Base-by-base conservation (phyloP, 2,329 filamentous ascomycete genomes). In the Fusarium pseudocircinatum region DNA sequence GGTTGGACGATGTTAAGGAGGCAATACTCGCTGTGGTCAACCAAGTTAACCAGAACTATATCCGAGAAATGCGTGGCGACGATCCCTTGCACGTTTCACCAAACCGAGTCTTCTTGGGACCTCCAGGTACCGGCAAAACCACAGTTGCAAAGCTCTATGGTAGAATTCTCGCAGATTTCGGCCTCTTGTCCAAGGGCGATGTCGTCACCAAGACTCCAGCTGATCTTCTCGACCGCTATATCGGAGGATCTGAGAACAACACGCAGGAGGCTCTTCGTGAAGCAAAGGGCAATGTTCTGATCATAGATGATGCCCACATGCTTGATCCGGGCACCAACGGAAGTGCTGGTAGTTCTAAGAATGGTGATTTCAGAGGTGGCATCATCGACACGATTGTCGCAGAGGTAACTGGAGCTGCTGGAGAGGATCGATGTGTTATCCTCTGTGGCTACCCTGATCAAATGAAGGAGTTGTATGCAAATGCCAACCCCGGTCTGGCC, bases 301-400 rank as follows among this genome's bases (percentile, higher is more conserved):
- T 95, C 40, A 94, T 95, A 18, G 93, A 95, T 68, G 93, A 95
- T 78, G 92, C 92, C 0, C 94, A 95, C 73, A 90, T 90, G 75
- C 85, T 95, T 0, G 87, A 86, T 58, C 80, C 82, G 2, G 84
- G 84, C 20, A 73, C 68, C 2, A 80, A 70, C 18, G 67, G 79
- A 14, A 80, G 77, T 1, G 75, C 75, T 16, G 69, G 68, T 11
- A 70, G 69, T 34, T 83, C 83, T 16, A 80, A 82, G 0, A 78
- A 79, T 56, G 77, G 77, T 8, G 76, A 77, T 60, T 94, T 83
- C 81, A 91, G 89, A 75, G 87, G 85, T 0, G 91, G 90, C 2
- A 91, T 94, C 4, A 86, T 95, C 12, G 93, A 95, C 68, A 94
- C 92, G 0, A 90, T 94, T 22, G 93, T 94, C 0, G 91, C 92